Evolutionary conservation across 78 protist genomes (phyloP).

Genomic region (Chrysochromulina tobinii): DNA sequence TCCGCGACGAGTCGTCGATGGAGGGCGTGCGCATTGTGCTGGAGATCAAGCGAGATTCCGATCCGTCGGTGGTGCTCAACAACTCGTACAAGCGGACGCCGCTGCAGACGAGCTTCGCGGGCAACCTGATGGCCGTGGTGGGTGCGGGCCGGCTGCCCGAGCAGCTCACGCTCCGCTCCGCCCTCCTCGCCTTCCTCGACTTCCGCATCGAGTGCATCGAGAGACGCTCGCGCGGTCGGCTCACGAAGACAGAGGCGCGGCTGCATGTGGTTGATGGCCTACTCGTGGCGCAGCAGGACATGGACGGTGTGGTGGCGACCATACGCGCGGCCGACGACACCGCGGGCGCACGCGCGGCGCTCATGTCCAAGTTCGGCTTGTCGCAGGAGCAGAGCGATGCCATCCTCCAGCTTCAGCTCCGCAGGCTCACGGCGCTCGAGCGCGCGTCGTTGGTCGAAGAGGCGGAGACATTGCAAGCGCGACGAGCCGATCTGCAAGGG

Average conservation of each 20-base stretch:
- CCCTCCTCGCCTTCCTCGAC: neutral
- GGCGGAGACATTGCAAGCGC: neutral
- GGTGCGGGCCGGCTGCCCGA: neutral
- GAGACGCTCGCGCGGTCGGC: neutral
- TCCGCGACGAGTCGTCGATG: slow-evolving; percentile 1
- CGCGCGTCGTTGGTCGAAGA: neutral
- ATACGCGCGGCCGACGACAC: neutral
- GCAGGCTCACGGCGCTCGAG: slow-evolving; percentile 28
- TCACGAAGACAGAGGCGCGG: neutral
- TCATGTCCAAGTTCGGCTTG: neutral
- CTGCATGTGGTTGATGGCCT: neutral
- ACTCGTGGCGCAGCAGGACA: neutral
- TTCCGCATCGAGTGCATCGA: neutral
- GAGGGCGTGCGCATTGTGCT: neutral
- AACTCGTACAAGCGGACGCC: neutral
- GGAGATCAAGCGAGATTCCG: neutral
- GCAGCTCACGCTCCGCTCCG: neutral
- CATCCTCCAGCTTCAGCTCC: neutral
- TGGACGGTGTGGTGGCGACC: neutral
- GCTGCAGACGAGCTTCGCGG: slow-evolving; percentile 19
- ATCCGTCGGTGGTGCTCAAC: neutral
- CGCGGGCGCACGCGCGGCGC: neutral
- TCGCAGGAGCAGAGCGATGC: slow-evolving; percentile 6
- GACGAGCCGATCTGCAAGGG: neutral
- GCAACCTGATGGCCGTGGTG: neutral